A percentile compares a stretch with the other conserved stretches of the same genome.
Evolutionary conservation across 805 yeast genomes (phyloP).

Genomic region (Cyberlindnera misumaiensis): DNA sequence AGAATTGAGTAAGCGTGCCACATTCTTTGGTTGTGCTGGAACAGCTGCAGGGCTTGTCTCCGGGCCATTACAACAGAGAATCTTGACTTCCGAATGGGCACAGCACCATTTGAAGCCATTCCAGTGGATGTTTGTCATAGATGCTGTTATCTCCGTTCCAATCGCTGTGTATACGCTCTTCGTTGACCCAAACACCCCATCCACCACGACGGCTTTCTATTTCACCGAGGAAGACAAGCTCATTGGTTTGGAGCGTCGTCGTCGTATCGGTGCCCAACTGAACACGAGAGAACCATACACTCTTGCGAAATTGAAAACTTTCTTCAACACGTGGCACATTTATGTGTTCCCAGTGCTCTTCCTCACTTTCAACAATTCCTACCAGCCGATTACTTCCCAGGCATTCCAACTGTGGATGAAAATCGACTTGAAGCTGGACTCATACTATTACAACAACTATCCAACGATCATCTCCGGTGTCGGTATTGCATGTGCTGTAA

Average conservation of each 20-base stretch:
- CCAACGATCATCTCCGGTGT: constrained; percentile 34
- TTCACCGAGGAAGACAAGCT: constrained; percentile 35
- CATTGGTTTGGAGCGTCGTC: constrained; percentile 41
- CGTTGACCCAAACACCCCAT: constrained; percentile 41
- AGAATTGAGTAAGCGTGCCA: constrained; percentile 32
- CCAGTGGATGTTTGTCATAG: constrained; percentile 42
- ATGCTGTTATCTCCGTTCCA: constrained; percentile 36
- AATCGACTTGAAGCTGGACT: constrained; percentile 25
- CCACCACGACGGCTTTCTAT: constrained; percentile 36
- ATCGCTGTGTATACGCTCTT: constrained; percentile 37
- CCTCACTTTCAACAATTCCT: constrained; percentile 13
- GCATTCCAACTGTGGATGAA: constrained; percentile 42
- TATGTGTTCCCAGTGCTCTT: constrained; percentile 33
- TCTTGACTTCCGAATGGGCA: constrained; percentile 22
- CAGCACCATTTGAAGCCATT: constrained; percentile 27
- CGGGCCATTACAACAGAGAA: constrained; percentile 33
- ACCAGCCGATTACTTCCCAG: constrained; percentile 30
- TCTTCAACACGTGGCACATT: constrained; percentile 44
- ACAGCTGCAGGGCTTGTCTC: constrained; percentile 29
- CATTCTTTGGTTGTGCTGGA: constrained; percentile 29
- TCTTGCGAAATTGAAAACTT: constrained; percentile 31
- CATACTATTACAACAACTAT: constrained; percentile 32
- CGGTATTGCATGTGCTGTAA: constrained; percentile 32
- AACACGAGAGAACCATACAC: constrained; percentile 36
- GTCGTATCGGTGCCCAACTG: constrained; percentile 35